Conservation (phyloP, 2,329 filamentous ascomycete species). For the Nemania sp. region DNA sequence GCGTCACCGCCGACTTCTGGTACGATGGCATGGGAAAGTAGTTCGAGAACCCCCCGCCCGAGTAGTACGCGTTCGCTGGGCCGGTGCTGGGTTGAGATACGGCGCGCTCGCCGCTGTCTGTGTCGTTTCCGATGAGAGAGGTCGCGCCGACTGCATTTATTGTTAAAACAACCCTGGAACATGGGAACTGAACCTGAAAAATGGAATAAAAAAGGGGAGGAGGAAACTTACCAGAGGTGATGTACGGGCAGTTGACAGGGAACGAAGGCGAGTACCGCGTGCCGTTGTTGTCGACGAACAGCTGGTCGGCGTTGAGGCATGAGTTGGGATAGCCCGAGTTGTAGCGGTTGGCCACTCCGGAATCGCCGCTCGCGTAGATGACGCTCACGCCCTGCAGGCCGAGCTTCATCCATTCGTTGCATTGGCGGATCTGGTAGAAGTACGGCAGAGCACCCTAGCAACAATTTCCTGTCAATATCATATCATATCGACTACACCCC, state of each 20-base stretch:
- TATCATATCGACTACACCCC: too few species aligned
- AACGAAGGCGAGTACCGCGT: slow-evolving; percentile 27
- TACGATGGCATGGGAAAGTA: slow-evolving; percentile 52
- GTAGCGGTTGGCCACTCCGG: slow-evolving; percentile 28
- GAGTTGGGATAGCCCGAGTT: slow-evolving; percentile 29
- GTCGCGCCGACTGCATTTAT: slow-evolving; percentile 25
- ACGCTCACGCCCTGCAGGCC: slow-evolving; percentile 55
- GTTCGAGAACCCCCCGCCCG: slow-evolving; percentile 54
- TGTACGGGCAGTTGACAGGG: slow-evolving; percentile 30
- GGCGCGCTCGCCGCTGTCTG: slow-evolving; percentile 25
- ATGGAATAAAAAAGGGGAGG: too few species aligned
- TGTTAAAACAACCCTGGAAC: too few species aligned
- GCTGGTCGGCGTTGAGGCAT: slow-evolving; percentile 24
- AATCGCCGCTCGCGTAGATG: slow-evolving; percentile 29
- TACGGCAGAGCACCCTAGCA: slow-evolving; percentile 24
- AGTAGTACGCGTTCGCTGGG: slow-evolving; percentile 41
- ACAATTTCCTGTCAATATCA: neutral
- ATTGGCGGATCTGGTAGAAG: slow-evolving; percentile 55
- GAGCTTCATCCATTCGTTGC: slow-evolving; percentile 60
- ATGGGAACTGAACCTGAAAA: too few species aligned
- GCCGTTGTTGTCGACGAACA: slow-evolving; percentile 27
- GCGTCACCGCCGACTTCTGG: slow-evolving; percentile 46
- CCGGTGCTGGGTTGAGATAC: slow-evolving; percentile 20
- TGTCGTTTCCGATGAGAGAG: slow-evolving; percentile 24
- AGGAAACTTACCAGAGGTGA: slow-evolving; percentile 23